phyloP scores from a whole-genome alignment of 192 early-diverging fungal species.

The Umbelopsis ramanniana region DNA sequence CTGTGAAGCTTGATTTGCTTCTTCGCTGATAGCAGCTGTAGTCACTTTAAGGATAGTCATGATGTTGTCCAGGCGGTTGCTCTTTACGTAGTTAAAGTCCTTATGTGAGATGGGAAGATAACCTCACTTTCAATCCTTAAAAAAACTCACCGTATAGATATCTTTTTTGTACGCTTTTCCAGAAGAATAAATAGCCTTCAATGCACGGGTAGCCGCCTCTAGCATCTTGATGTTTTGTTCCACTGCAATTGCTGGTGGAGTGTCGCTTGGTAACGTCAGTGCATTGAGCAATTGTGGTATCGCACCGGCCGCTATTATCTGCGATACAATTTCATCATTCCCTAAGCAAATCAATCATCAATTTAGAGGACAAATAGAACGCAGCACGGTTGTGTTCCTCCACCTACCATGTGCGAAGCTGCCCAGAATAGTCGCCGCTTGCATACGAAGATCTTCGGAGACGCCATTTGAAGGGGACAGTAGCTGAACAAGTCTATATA shows the following conservation, averaged over 20 bases:
- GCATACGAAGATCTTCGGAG: conserved; percentile 55
- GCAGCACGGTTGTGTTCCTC: not conserved
- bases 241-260: conserved; percentile 23
- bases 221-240: conserved; percentile 53
- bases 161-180: conserved; percentile 55
- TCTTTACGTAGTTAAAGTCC: conserved; percentile 24
- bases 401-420: conserved; percentile 68
- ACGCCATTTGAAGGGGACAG: conserved; percentile 41
- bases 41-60: conserved; percentile 53
- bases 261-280: not conserved
- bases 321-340: conserved; percentile 62
- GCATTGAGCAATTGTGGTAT: conserved; percentile 58
- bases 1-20: not conserved
- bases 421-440: conserved; percentile 69
- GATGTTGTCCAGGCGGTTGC: conserved; percentile 47
- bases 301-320: conserved; percentile 61
- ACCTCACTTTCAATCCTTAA: not conserved
- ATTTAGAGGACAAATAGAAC: not conserved
- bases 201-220: conserved; percentile 68
- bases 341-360: conserved; percentile 39
- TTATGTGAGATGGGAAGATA: not conserved
- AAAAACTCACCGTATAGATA: conserved; percentile 48
- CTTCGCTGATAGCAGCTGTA: conserved; percentile 33
- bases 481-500: conserved; percentile 60
- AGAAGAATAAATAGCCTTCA: conserved; percentile 68